These are phyloP conservation scores for Trichoderma harzianum DNA, from an alignment of 2,329 filamentous ascomycete species.

Conservation along the genomic window DNA sequence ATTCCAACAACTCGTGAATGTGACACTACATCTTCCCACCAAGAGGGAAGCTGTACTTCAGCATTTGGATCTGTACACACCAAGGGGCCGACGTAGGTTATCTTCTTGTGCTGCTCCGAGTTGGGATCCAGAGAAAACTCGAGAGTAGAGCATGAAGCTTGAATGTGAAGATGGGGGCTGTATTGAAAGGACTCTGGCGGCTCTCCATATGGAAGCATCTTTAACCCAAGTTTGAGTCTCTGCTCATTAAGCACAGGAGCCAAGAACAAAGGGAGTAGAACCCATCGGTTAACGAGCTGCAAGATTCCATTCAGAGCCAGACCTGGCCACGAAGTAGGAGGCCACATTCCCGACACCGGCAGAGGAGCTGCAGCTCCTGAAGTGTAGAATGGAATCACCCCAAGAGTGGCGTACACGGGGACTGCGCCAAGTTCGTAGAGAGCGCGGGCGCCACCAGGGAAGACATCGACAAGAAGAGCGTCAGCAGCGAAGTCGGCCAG, in stretches of 20 bases:
- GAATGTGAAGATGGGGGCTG: conserved; percentile 38
- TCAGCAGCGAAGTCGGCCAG: conserved; percentile 30
- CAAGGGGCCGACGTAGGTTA: conserved; percentile 35
- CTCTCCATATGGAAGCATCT: conserved; percentile 29
- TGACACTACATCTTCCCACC: conserved; percentile 31
- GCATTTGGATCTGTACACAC: conserved; percentile 25
- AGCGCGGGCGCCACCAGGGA: conserved; percentile 36
- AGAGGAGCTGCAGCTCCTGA: conserved; percentile 30
- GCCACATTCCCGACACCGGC: conserved; percentile 32
- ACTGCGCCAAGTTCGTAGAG: conserved; percentile 35
- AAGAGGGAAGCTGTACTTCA: conserved; percentile 27
- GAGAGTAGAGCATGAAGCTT: conserved; percentile 34
- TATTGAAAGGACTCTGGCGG: conserved; percentile 34
- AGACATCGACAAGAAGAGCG: conserved; percentile 37
- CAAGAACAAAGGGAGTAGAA: conserved; percentile 28
- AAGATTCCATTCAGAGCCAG: conserved; percentile 28
- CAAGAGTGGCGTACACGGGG: conserved; percentile 36
- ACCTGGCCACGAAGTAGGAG: conserved; percentile 27
- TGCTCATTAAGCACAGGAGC: conserved; percentile 32
- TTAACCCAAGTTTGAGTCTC: conserved; percentile 29
- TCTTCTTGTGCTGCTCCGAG: conserved; percentile 22
- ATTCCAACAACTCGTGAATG: conserved; percentile 34
- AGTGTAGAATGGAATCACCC: conserved; percentile 39
- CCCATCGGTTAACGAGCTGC: conserved; percentile 29
- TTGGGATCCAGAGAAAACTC: conserved; percentile 32